Percentiles rank a stretch among this genome's conserved stretches.
phyloP scores from a whole-genome alignment of 768 basidiomycete species.

The Roridomyces roridus region DNA sequence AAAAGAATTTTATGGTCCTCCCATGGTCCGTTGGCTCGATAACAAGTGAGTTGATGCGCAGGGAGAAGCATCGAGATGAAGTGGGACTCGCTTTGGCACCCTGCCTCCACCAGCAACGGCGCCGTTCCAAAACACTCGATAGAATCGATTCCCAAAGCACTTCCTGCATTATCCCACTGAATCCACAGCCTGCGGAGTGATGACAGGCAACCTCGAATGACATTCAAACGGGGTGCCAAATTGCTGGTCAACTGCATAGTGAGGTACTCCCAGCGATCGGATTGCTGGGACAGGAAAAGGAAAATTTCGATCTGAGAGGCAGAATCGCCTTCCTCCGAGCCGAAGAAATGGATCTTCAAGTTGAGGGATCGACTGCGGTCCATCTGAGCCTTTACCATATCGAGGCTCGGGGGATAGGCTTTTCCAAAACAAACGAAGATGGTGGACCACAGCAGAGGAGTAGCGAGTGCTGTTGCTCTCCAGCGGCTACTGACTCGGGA shows the following conservation, averaged over 20 bases:
- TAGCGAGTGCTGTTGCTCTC: background rate
- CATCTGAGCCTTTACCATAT: background rate
- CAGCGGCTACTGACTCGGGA: background rate
- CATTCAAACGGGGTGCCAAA: background rate
- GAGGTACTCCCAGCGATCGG: background rate
- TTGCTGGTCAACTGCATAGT: background rate
- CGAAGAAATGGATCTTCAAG: background rate
- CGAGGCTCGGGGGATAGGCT: background rate
- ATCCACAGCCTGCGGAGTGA: background rate
- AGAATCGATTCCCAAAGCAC: background rate
- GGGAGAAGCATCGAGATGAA: background rate
- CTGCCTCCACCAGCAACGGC: background rate
- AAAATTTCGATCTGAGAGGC: background rate
- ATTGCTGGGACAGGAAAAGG: background rate
- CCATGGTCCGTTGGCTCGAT: background rate
- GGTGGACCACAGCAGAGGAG: conserved; percentile 6
- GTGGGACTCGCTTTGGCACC: background rate
- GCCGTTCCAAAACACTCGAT: conserved; percentile 1
- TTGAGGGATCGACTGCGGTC: background rate
- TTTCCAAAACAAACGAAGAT: background rate
- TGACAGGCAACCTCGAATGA: background rate
- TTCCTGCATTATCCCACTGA: background rate
- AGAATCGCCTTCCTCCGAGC: background rate
- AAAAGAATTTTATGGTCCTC: background rate
- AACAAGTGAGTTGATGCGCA: background rate